Evolutionary conservation across 495 filamentous ascomycete genomes (phyloP), one percentile per base, ranked within the genome.

Genomic region (Penicillium salamii): DNA sequence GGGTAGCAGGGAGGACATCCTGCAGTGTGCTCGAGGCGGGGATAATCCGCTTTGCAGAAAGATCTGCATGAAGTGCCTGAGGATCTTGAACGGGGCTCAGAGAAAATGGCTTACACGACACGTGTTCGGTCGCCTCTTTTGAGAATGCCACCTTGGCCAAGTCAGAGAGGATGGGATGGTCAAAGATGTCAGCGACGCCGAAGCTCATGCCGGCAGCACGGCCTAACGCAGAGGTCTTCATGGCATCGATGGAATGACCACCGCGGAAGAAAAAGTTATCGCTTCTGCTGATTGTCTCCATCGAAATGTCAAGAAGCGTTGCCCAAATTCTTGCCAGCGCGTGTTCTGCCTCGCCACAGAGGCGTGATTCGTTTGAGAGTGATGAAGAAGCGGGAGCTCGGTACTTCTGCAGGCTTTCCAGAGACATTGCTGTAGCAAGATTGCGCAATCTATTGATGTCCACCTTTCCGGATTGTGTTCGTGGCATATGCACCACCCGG

Each of bases 401-500:
- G 3, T 3, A 13, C 5, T 5, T 32, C 29, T 15, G 8, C 3
- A 0, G 3, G 17, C 28, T 23, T 15, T 41, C 39, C 6, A 13
- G 12, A 4, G 21, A 41, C 8, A 41, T 5, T 3, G 39, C n/a
- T 1, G 23, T 26, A 7, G 14, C 39, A 0, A 41, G 21, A 15
- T 41, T 23, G 7, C 39, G 39, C n/a, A 41, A n/a, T 28, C 11
- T 21, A 8, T 13, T 21, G 7, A 21, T 21, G 7, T 41, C 39
- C 1, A 14, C 6, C 23, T 41, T 41, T 21, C 39, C 39, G 17
- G n/a, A 15, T 14, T 15, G 14, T 3, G 21, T 41, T 7, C n/a
- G 17, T 8, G 39, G 39, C n/a, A 41, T 13, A 3, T 14, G 23
- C 7, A 17, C 74, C 72, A 11, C 57, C 52, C 1, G 62, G 52